A percentile compares a stretch with the other conserved stretches of the same genome.
These are phyloP conservation scores for Aspergillus jensenii DNA, from an alignment of 2,329 filamentous ascomycete species.

Conservation along the genomic window DNA sequence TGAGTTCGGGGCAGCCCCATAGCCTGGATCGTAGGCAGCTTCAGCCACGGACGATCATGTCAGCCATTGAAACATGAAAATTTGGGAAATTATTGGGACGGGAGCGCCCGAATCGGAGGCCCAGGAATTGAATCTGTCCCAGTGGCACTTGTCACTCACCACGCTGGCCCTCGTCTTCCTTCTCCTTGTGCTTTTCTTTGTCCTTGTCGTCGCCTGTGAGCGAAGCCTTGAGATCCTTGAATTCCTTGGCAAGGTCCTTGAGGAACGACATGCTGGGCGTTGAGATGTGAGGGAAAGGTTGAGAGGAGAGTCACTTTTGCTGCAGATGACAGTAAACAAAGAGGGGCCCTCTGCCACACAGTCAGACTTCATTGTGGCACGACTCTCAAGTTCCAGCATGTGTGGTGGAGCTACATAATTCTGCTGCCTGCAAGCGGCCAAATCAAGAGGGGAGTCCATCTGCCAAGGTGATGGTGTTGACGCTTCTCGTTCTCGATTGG, in stretches of 20 bases:
- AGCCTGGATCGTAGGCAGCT: not conserved
- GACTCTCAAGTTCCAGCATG: not conserved
- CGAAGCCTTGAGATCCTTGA: slow-evolving; percentile 7
- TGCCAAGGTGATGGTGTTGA: not conserved
- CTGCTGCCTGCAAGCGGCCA: not conserved
- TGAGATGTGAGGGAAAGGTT: not conserved
- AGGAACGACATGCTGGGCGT: not conserved
- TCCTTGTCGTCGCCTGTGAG: not conserved
- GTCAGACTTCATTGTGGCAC: not conserved
- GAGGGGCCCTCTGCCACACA: not conserved
- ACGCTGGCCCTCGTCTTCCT: not conserved
- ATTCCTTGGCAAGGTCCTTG: slow-evolving; percentile 5
- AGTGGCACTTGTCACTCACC: not conserved
- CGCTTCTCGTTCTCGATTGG: not conserved
- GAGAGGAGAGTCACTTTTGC: not conserved
- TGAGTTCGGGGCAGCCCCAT: not conserved
- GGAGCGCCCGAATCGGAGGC: too few relatives aligned
- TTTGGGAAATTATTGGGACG: too few relatives aligned
- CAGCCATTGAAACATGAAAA: too few relatives aligned
- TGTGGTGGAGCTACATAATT: not conserved
- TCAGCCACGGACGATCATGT: not conserved
- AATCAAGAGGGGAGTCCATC: not conserved
- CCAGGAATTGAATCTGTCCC: too few relatives aligned
- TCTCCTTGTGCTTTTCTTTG: not conserved
- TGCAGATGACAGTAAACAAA: not conserved